Conservation (phyloP, 108 stramenopile species). For the Asterionellopsis glacialis region DNA sequence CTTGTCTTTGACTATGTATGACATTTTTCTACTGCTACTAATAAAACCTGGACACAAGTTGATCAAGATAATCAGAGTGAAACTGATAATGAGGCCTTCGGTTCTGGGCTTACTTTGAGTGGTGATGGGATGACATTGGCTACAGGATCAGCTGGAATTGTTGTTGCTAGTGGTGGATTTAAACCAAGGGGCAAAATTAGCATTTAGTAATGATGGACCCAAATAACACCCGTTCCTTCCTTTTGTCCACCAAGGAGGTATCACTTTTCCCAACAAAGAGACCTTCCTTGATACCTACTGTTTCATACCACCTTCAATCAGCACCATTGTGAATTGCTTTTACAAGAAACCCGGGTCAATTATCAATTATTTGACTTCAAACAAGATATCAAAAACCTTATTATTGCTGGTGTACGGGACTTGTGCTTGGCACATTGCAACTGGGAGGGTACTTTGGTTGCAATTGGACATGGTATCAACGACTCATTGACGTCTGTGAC, state of each 20-base stretch:
- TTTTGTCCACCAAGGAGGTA: neutral
- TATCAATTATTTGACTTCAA: neutral
- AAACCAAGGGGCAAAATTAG: neutral
- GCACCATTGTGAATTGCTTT: no score
- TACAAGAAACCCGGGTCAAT: neutral
- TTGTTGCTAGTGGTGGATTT: neutral
- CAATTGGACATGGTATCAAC: no score
- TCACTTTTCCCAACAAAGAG: neutral
- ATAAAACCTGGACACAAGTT: neutral
- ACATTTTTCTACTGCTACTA: neutral
- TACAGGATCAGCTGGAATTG: constrained; percentile 1
- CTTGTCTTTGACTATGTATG: constrained; percentile 1
- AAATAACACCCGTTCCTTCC: neutral
- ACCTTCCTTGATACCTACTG: neutral
- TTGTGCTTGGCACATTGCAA: no score
- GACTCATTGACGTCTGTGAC: no score
- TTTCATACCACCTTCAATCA: no score
- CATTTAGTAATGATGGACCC: neutral
- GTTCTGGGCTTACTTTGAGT: constrained; percentile 4
- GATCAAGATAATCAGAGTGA: neutral
- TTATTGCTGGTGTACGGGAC: no score
- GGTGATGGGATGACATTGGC: constrained; percentile 6
- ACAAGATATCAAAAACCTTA: no score
- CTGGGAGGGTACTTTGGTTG: no score
- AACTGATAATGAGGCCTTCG: neutral